phyloP scores from a whole-genome alignment of 2,329 filamentous ascomycete genomes.

The Botryotinia globosa region DNA sequence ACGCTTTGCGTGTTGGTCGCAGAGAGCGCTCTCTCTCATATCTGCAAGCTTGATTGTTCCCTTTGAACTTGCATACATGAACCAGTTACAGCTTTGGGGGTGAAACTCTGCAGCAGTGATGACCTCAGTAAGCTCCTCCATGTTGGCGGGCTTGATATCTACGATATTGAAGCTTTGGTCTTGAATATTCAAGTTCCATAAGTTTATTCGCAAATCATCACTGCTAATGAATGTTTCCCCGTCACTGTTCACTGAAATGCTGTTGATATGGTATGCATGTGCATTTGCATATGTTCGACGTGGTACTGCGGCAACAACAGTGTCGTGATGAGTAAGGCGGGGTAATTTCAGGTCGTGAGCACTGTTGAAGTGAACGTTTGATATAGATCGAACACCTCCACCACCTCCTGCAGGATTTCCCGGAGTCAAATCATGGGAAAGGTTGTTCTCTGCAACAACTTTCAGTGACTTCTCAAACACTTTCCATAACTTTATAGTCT shows the following conservation, averaged over 20 bases:
- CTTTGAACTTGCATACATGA: conserved; percentile 99
- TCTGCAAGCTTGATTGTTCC: conserved; percentile 98
- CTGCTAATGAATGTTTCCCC: conserved; percentile 99
- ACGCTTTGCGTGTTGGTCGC: conserved; percentile 95
- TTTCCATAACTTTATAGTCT: conserved; percentile 99
- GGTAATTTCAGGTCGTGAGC: conserved; percentile 86
- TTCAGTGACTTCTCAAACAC: conserved; percentile 99
- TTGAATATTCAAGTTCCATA: conserved; percentile 99
- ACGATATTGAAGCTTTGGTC: conserved; percentile 99
- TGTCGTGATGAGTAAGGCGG: conserved; percentile 95
- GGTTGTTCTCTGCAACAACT: conserved; percentile 97
- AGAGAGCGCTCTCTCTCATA: conserved; percentile 95
- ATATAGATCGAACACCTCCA: conserved; percentile 70
- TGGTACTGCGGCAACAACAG: conserved; percentile 93
- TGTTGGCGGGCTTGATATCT: conserved; percentile 98
- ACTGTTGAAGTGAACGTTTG: conserved; percentile 72
- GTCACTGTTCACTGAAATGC: conserved; percentile 99
- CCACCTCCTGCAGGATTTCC: conserved; percentile 67
- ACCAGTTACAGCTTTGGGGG: conserved; percentile 96
- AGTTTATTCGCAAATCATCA: conserved; percentile 93
- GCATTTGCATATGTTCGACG: conserved; percentile 97
- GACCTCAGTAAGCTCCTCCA: conserved; percentile 98
- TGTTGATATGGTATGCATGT: conserved; percentile 99
- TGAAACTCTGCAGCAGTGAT: conserved; percentile 99
- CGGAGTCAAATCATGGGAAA: conserved; percentile 90